Evolutionary conservation across 176 grass and related monocot species (phyloP), one percentile per base, ranked within the genome.

Genomic region (Oryza rufipogon): DNA sequence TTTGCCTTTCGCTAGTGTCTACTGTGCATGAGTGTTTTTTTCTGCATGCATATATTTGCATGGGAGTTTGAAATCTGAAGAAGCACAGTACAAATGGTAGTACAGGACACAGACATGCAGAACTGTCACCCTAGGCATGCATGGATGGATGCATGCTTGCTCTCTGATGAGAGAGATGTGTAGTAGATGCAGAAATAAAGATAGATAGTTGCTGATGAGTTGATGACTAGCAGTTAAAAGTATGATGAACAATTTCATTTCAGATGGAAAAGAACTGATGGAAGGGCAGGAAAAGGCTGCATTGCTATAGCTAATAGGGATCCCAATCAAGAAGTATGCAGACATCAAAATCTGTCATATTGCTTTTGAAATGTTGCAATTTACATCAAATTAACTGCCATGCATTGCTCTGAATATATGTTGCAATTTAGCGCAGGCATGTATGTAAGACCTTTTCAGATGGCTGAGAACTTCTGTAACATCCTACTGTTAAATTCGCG

Each of bases 241-340:
- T 66, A 1, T 78, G 88, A 90, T 63, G 20, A 25, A 25, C 2
- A 10, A 48, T 74, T 83, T 68, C 61, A 41, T 70, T 80, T 81
- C 74, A 86, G 33, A 80, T 79, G 74, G 79, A 78, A 82, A 90
- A 20, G 74, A 72, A 41, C 8, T 82, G 79, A 39, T 72, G 20
- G 13, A 76, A 32, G 15, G n/a, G 65, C n/a, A 71, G 30, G 30
- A 10, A 10, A 71, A 84, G 76, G 76, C 64, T 80, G 81, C 6
- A 81, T n/a, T 36, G 56, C 32, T 67, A 83, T 67, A 83, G 41
- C 28, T 36, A 54, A 80, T 76, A 70, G 71, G 71, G 85, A 82
- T 75, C 70, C 63, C 66, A 73, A 72, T n/a, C 4, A 47, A 6
- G 34, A 14, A 61, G 8, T 25, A 25, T 63, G 20, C 23, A 42